A percentile compares a stretch with the other conserved stretches of the same genome.
These are phyloP conservation scores for Mycothermus thermophilus DNA, from an alignment of 495 filamentous ascomycete species.

Conservation along the genomic window DNA sequence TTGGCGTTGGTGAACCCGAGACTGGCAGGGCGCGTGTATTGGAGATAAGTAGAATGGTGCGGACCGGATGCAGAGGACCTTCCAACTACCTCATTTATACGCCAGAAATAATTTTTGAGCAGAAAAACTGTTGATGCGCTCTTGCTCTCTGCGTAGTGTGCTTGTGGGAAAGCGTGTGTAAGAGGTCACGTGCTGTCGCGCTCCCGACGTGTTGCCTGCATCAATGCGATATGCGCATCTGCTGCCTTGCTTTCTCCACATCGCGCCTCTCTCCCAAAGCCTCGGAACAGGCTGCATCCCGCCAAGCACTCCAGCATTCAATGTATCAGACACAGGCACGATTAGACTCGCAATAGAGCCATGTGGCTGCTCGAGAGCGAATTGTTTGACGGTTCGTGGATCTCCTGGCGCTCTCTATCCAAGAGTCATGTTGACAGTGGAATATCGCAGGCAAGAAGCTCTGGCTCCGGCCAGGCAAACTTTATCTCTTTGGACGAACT, in stretches of 20 bases:
- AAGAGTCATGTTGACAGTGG: conserved; percentile 4
- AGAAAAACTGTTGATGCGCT: no score
- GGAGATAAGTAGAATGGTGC: no score
- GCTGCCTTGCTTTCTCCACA: neutral
- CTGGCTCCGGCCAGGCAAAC: conserved; percentile 72
- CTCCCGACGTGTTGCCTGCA: conserved; percentile 6
- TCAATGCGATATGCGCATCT: neutral
- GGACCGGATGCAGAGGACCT: no score
- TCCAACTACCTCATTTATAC: no score
- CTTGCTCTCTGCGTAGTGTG: neutral
- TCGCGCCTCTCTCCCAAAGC: neutral
- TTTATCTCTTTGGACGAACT: conserved; percentile 63
- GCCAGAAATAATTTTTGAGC: no score
- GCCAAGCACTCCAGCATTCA: no score
- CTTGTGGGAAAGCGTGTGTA: neutral
- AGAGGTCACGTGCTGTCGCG: conserved; percentile 15
- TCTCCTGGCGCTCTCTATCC: no score
- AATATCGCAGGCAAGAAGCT: conserved; percentile 46
- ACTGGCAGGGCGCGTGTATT: no score
- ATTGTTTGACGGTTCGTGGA: conserved; percentile 38
- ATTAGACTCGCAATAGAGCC: no score
- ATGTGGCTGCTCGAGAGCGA: conserved; percentile 53
- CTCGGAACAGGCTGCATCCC: neutral
- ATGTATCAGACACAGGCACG: no score
- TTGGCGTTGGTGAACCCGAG: conserved; percentile 13